Conservation (phyloP, 2,329 filamentous ascomycete genomes). For the Teratosphaeria zuluensis region DNA sequence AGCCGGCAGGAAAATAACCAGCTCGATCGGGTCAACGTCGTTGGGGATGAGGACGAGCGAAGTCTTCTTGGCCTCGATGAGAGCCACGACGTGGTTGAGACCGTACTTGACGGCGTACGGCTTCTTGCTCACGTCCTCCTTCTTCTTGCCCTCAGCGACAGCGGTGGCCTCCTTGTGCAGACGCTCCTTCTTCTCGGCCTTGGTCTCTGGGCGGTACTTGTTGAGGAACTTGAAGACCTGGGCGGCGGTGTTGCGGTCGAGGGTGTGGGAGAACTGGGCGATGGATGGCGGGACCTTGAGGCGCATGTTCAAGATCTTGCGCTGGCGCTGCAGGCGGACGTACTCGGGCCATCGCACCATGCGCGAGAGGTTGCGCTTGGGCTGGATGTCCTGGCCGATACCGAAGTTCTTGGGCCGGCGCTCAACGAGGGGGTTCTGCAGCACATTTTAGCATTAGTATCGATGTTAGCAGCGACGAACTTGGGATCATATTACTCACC, state of each 20-base stretch:
- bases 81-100: conserved; percentile 96
- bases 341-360: conserved; percentile 99
- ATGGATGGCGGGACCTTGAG: conserved; percentile 97
- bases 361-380: conserved; percentile 85
- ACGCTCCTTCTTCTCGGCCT: conserved; percentile 99
- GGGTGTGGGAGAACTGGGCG: conserved; percentile 93
- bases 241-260: conserved; percentile 92
- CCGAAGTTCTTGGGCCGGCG: conserved; percentile 95
- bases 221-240: conserved; percentile 98
- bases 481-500: conserved; percentile 51
- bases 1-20: conserved; percentile 97
- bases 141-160: conserved; percentile 98
- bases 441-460: conserved; percentile 6
- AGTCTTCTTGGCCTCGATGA: conserved; percentile 99
- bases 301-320: conserved; percentile 95
- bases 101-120: conserved; percentile 99
- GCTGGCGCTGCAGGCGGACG: conserved; percentile 90
- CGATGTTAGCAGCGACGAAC: background rate
- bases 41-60: conserved; percentile 96
- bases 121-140: conserved; percentile 99
- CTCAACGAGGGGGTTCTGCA: conserved; percentile 97
- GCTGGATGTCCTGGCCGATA: conserved; percentile 98
- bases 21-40: conserved; percentile 98
- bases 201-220: conserved; percentile 99
- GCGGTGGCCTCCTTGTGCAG: conserved; percentile 96